Conservation (phyloP, 257 asterid genomes). For the Oldenlandia corymbosa region DNA sequence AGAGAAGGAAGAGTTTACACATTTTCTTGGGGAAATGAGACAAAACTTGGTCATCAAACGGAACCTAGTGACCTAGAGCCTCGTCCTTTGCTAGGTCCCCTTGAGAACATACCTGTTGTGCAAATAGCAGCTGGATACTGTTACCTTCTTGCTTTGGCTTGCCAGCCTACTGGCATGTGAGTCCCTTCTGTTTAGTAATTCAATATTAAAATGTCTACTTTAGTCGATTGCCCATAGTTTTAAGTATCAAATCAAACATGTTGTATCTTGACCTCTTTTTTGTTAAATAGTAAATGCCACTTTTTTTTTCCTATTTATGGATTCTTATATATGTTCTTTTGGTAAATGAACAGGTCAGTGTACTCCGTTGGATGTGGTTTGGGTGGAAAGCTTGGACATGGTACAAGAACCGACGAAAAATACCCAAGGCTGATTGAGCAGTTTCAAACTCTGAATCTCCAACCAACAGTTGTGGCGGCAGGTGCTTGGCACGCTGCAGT, state of each 20-base stretch:
- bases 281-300: neutral
- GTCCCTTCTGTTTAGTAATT: constrained; percentile 16
- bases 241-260: neutral
- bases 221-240: neutral
- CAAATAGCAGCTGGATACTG: constrained; percentile 99
- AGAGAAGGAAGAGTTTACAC: constrained; percentile 94
- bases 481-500: constrained; percentile 99
- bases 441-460: constrained; percentile 67
- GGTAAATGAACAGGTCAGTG: constrained; percentile 63
- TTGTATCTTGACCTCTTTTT: neutral
- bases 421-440: constrained; percentile 78
- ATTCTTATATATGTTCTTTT: constrained; percentile 1
- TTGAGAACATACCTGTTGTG: constrained; percentile 79
- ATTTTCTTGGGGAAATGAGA: constrained; percentile 93
- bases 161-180: constrained; percentile 94
- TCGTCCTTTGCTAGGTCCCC: constrained; percentile 72
- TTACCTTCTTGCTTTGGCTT: constrained; percentile 96
- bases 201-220: neutral
- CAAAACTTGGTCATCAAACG: constrained; percentile 87
- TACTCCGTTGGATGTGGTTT: constrained; percentile 99
- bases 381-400: constrained; percentile 99
- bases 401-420: constrained; percentile 76
- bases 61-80: constrained; percentile 81
- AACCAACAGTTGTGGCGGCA: constrained; percentile 87
- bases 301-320: neutral